Percentiles rank a stretch among this genome's conserved stretches.
These are phyloP conservation scores for Pseudopediastrum boryanum DNA, from an alignment of 139 green algal species.

Conservation along the genomic window DNA sequence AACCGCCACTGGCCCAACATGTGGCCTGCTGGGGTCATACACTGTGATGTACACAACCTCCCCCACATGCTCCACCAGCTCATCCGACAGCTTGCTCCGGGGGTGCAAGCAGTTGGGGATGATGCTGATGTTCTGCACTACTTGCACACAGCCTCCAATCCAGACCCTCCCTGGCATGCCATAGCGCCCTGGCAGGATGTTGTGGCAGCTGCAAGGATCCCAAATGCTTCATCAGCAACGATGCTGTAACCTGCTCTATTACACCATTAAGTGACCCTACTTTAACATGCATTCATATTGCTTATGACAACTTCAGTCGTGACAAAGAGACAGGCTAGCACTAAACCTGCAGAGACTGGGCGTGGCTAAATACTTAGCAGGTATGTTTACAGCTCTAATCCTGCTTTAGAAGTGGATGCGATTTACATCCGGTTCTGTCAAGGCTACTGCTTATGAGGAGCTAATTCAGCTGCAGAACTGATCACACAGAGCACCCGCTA, in stretches of 20 bases:
- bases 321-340: not conserved
- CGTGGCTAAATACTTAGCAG: not conserved
- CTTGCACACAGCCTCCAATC: conserved; percentile 46
- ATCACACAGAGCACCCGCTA: not conserved
- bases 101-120: conserved; percentile 51
- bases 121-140: conserved; percentile 58
- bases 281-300: no score
- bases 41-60: conserved; percentile 58
- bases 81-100: conserved; percentile 40
- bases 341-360: not conserved
- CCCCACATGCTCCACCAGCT: conserved; percentile 34
- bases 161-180: conserved; percentile 54
- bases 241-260: not conserved
- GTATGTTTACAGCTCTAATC: not conserved
- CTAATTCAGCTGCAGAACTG: not conserved
- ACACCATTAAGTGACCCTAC: no score
- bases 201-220: conserved; percentile 36
- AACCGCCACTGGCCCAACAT: conserved; percentile 42
- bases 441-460: no score
- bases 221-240: not conserved
- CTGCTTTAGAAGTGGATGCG: no score
- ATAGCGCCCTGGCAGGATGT: conserved; percentile 38
- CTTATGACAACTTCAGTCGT: not conserved
- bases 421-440: no score
- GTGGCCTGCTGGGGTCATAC: conserved; percentile 36